A percentile compares a stretch with the other conserved stretches of the same genome.
Evolutionary conservation across 306 rosid genomes (phyloP).

Genomic region (Psophocarpus tetragonolobus): DNA sequence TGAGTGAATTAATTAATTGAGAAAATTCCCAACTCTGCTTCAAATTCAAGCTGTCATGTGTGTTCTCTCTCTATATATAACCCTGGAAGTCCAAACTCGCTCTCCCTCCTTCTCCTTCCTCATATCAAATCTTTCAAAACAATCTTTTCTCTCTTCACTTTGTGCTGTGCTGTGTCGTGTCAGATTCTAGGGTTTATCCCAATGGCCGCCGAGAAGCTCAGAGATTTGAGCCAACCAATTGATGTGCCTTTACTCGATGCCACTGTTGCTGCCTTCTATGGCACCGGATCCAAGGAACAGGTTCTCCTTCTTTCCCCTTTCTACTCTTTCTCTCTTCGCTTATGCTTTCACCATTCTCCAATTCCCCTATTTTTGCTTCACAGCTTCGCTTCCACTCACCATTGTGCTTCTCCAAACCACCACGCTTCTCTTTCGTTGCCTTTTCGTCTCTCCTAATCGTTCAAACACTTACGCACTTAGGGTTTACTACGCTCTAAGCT

Average conservation of each 20-base stretch:
- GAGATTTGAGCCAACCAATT: conserved; percentile 87
- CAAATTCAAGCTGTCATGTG: conserved; percentile 72
- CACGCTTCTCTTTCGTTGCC: background rate
- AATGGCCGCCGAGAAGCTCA: conserved; percentile 86
- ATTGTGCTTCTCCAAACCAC: background rate
- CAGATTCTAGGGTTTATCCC: conserved; percentile 48
- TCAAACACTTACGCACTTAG: background rate
- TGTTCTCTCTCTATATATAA: conserved; percentile 18
- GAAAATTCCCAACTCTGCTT: conserved; percentile 56
- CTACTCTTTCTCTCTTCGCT: background rate
- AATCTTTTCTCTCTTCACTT: background rate
- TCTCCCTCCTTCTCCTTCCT: conserved; percentile 7
- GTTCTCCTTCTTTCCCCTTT: conserved; percentile 34
- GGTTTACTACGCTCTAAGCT: background rate
- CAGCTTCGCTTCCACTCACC: background rate
- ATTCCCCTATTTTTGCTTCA: background rate
- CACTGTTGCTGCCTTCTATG: conserved; percentile 92
- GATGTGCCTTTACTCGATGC: conserved; percentile 83
- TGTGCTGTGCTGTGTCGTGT: background rate
- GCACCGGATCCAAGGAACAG: conserved; percentile 98
- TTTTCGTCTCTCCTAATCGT: background rate
- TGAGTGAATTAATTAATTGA: background rate
- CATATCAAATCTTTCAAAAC: background rate
- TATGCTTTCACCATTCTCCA: background rate
- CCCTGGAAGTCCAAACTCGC: conserved; percentile 28